These are phyloP conservation scores for Zopfochytrium polystomum DNA, from an alignment of 371 early-diverging fungal genomes.

Conservation along the genomic window DNA sequence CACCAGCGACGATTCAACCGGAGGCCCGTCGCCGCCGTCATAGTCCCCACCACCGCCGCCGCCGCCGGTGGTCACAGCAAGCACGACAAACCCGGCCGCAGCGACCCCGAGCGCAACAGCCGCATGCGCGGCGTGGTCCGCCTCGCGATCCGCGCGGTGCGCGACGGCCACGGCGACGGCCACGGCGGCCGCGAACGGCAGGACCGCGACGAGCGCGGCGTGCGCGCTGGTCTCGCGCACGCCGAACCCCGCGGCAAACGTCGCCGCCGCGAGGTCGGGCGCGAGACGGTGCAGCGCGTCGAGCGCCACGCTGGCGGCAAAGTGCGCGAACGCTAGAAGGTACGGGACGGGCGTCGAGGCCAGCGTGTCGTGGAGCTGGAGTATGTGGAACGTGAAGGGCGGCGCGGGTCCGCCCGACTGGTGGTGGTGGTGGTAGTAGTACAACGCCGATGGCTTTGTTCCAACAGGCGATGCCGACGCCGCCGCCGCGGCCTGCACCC, in stretches of 20 bases:
- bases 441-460: neutral
- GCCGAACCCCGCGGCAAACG: slow-evolving; percentile 17
- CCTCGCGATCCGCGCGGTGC: slow-evolving; percentile 20
- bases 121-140: slow-evolving; percentile 25
- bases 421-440: neutral
- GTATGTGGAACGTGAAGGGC: slow-evolving; percentile 13
- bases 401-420: slow-evolving; percentile 1
- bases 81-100: slow-evolving; percentile 23
- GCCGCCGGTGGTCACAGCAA: no score
- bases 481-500: no score
- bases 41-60: no score
- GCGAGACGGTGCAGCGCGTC: slow-evolving; percentile 23
- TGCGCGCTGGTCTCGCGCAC: slow-evolving; percentile 6
- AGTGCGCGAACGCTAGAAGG: slow-evolving; percentile 19
- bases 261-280: slow-evolving; percentile 24
- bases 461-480: neutral
- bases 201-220: slow-evolving; percentile 22
- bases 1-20: no score
- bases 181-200: slow-evolving; percentile 23
- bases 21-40: no score
- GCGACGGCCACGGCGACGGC: slow-evolving; percentile 14
- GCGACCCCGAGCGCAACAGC: slow-evolving; percentile 23
- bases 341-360: slow-evolving; percentile 23
- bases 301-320: slow-evolving; percentile 13
- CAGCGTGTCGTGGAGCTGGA: slow-evolving; percentile 22